Evolutionary conservation across 495 filamentous ascomycete species (phyloP), one percentile per base, ranked within the genome.

Genomic region (Aspergillus leporis): DNA sequence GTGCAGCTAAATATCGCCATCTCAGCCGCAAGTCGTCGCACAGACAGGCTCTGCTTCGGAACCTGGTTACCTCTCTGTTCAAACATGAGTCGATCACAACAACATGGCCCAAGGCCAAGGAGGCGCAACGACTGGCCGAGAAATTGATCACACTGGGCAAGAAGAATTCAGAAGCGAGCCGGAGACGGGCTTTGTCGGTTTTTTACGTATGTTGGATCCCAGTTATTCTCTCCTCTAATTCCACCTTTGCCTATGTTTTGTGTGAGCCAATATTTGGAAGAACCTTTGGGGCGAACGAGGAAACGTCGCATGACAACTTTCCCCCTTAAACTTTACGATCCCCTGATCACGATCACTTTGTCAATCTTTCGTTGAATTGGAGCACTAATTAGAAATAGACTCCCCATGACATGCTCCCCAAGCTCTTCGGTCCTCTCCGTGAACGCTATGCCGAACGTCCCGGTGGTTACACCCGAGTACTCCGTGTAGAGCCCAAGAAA

Each of bases 81-180:
- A 80, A 88, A 68, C 85, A 96, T 72, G 94, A 98, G 77, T 84
- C 89, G 53, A 96, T 98, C 78, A 85, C 85, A 49, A 98, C 94
- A 25, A 96, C 94, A 76, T 97, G 88, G 86, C 85, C 85, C 71
- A 98, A 97, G 78, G 94, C 94, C 31, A 98, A 98, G 74, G 94
- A 98, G 78, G 90, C 94, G 46, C 94, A 98, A 74, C 83, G 88
- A 1, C 72, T 97, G 28, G 94, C 94, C 38, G 94, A 98, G 68
- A 92, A 93, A 78, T 81, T 97, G 59, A 91, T 98, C 63, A 97
- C 93, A 10, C 75, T 96, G 60, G 93, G 86, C 40, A 98, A 98
- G 82, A 85, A 86, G 77, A 91, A 96, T 73, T 92, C 91, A 22
- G 87, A 93, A 61, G 86, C 88, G 2, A 84, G 85, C 51, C 79